Percentiles rank a stretch among this genome's conserved stretches.
These are phyloP conservation scores for Aristolochia californica DNA, from an alignment of 164 flowering plant genomes.

Conservation along the genomic window DNA sequence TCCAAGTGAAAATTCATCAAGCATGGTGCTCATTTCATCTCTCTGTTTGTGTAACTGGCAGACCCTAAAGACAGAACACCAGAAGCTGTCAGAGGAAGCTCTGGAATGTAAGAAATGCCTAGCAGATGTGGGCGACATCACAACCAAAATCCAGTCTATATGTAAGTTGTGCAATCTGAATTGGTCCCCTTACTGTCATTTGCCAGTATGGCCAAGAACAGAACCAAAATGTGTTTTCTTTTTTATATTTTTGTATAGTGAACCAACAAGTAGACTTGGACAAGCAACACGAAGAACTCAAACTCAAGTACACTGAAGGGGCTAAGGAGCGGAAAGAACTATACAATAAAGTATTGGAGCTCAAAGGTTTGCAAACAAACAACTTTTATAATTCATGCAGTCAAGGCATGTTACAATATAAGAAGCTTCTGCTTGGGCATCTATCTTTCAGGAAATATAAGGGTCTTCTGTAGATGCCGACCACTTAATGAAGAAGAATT, in stretches of 20 bases:
- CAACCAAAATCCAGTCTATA: constrained; percentile 34
- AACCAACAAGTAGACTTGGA: constrained; percentile 29
- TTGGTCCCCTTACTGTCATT: neutral
- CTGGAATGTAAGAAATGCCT: constrained; percentile 32
- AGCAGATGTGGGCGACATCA: constrained; percentile 38
- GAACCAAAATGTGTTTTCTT: neutral
- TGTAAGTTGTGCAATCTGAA: constrained; percentile 23
- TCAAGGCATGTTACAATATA: neutral
- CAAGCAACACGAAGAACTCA: constrained; percentile 39
- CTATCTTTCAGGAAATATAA: constrained; percentile 64
- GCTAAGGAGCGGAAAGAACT: constrained; percentile 74
- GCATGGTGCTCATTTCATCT: neutral
- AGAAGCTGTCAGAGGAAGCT: constrained; percentile 57
- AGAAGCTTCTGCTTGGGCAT: neutral
- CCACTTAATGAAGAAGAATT: constrained; percentile 72
- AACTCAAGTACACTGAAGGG: constrained; percentile 49
- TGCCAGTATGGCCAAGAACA: too few relatives aligned
- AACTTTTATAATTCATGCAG: neutral
- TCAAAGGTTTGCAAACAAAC: constrained; percentile 52
- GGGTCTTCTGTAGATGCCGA: constrained; percentile 92
- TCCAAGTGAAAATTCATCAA: neutral
- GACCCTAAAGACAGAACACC: constrained; percentile 73
- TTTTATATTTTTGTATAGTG: constrained; percentile 28
- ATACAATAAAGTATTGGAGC: constrained; percentile 73
- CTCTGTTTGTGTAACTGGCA: constrained; percentile 9